Base-by-base conservation (phyloP, 495 filamentous ascomycete species). In the Daldinia caldariorum region DNA sequence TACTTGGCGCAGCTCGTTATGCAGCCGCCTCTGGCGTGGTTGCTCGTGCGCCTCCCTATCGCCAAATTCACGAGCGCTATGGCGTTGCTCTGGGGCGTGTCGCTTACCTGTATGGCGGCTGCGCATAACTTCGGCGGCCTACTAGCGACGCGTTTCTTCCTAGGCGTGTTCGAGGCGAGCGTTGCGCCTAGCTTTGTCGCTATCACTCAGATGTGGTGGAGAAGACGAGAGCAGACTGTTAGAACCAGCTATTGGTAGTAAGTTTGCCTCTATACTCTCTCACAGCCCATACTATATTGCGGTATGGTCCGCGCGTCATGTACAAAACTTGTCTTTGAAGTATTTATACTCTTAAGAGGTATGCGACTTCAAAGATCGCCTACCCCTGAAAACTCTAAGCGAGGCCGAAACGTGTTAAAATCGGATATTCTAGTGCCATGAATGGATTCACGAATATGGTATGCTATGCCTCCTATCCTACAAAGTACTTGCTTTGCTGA, bases 131-230 rank as follows among this genome's bases (percentile, higher is more conserved):
- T 82, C 41, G 73, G 74, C 0, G 74, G 77, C 20, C 62, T 83
- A 4, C 72, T 83, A 61, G 75, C 75, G 1, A 66, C 62, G 4
- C 51, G 71, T 13, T 73, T 70, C 60, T 69, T 77, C 32, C 37
- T 77, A 0, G 74, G 74, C 6, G 69, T 71, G 12, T 77, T 77
- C 51, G 74, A 77, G 43, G 74, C 86, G 2, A 61, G 56, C 13
- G 51, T 72, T 65, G 87, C 86, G 3, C 87, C 87, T 1, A 83
- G 83, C 13, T 88, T 88, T 60, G 83, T 89, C 56, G 86, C 87
- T 1, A 80, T 89, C 5, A 86, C 86, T 1, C 85, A 88, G 68
- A 88, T 89, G 86, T 89, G 87, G 87, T 89, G 86, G 72, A 78
- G 85, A 61, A 81, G 87, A 39, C 75, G 79, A 14, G 87, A 89